Conservation (phyloP, 257 asterid genomes). For the Nicotiana tabacum region DNA sequence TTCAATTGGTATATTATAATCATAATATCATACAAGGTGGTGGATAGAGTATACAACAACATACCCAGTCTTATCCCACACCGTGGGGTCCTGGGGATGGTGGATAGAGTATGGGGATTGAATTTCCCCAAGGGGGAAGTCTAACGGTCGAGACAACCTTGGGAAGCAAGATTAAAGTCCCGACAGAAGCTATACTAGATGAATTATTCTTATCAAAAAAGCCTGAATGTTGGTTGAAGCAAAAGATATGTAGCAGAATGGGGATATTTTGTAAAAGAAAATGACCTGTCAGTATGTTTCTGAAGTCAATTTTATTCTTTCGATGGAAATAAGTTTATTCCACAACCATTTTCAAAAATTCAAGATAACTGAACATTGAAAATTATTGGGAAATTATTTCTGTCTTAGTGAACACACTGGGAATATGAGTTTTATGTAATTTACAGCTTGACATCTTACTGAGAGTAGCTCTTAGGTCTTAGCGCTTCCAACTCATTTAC, state of each 20-base stretch:
- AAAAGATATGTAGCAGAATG: not conserved
- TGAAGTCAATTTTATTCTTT: not conserved
- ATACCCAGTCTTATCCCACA: too few species aligned
- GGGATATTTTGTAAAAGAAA: not conserved
- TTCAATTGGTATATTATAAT: not conserved
- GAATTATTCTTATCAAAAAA: not conserved
- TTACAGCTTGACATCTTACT: not conserved
- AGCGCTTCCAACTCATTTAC: not conserved
- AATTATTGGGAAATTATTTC: not conserved
- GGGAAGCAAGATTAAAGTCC: not conserved
- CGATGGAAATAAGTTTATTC: not conserved
- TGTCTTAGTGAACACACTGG: not conserved
- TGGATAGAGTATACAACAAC: not conserved
- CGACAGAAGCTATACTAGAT: not conserved
- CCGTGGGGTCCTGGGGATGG: too few species aligned
- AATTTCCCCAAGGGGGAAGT: not conserved
- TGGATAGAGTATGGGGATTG: not conserved
- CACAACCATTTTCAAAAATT: not conserved
- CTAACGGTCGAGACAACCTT: not conserved
- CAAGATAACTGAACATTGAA: not conserved
- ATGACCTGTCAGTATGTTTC: not conserved
- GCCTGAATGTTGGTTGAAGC: not conserved
- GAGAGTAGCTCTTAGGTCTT: not conserved
- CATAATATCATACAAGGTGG: not conserved
- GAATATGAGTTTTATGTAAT: not conserved